phyloP scores from a whole-genome alignment of 768 basidiomycete species.

The Boletus bicolor region DNA sequence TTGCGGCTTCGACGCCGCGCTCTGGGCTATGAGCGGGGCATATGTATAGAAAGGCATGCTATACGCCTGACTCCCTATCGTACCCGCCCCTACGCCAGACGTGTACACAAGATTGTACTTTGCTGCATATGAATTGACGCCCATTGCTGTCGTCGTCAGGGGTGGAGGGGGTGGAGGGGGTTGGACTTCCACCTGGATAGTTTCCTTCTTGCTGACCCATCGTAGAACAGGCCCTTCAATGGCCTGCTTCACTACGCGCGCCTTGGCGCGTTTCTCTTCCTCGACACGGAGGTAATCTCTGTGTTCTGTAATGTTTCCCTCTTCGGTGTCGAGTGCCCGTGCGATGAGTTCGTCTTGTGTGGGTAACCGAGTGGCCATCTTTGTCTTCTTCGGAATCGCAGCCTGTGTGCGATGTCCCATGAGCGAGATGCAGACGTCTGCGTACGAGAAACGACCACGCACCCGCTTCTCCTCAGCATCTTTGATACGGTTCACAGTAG shows the following conservation, averaged over 20 bases:
- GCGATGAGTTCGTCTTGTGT: constrained; percentile 86
- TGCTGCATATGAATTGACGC: constrained; percentile 2
- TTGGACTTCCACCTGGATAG: constrained; percentile 42
- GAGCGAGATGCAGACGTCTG: neutral
- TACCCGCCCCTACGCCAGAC: neutral
- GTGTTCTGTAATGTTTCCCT: constrained; percentile 77
- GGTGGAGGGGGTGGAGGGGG: constrained; percentile 30
- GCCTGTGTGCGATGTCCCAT: constrained; percentile 37
- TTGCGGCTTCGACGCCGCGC: constrained; percentile 7
- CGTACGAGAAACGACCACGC: constrained; percentile 6
- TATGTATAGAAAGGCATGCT: constrained; percentile 28
- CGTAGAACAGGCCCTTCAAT: constrained; percentile 67
- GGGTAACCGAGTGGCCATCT: constrained; percentile 45
- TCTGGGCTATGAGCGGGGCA: constrained; percentile 14
- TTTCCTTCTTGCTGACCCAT: constrained; percentile 67
- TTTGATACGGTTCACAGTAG: constrained; percentile 61
- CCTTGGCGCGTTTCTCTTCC: constrained; percentile 75
- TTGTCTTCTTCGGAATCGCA: constrained; percentile 58
- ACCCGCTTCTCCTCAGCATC: constrained; percentile 64
- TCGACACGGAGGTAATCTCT: constrained; percentile 75
- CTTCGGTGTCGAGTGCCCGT: constrained; percentile 81
- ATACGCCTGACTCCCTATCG: constrained; percentile 18
- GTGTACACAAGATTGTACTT: constrained; percentile 21
- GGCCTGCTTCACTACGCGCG: constrained; percentile 54
- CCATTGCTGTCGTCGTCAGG: constrained; percentile 3